These are phyloP conservation scores for Ascochyta rabiei DNA, from an alignment of 2,329 filamentous ascomycete genomes.

Conservation along the genomic window DNA sequence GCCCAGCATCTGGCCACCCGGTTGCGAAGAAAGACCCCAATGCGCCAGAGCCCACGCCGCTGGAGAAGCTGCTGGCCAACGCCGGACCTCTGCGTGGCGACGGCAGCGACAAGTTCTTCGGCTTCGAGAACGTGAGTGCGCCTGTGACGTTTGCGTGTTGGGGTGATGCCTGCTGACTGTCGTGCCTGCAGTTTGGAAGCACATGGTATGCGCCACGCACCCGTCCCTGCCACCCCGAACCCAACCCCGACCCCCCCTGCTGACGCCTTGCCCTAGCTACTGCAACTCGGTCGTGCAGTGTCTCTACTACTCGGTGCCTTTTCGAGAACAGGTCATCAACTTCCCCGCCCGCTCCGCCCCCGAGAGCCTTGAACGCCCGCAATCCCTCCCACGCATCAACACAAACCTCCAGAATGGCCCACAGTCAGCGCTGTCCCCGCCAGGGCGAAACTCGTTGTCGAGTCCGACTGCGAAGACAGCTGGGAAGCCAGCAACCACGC, in stretches of 20 bases:
- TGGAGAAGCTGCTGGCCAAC: slow-evolving; percentile 82
- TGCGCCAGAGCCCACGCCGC: slow-evolving; percentile 61
- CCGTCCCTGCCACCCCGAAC: background rate
- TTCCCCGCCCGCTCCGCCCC: slow-evolving; percentile 78
- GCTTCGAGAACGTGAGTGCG: slow-evolving; percentile 88
- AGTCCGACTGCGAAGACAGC: slow-evolving; percentile 42
- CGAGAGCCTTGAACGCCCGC: slow-evolving; percentile 68
- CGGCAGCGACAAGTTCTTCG: slow-evolving; percentile 97
- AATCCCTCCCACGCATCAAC: slow-evolving; percentile 48
- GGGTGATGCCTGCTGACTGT: slow-evolving; percentile 2
- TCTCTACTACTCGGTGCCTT: slow-evolving; percentile 92
- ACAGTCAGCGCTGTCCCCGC: slow-evolving; percentile 59
- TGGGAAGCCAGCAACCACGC: slow-evolving; percentile 47
- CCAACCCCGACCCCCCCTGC: background rate
- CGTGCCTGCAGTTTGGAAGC: slow-evolving; percentile 78
- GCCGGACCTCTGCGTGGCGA: slow-evolving; percentile 81
- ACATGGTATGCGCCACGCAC: slow-evolving; percentile 73
- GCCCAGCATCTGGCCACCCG: slow-evolving; percentile 52
- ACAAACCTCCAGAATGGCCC: slow-evolving; percentile 47
- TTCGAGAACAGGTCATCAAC: slow-evolving; percentile 91
- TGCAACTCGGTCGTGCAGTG: slow-evolving; percentile 98
- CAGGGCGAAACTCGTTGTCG: slow-evolving; percentile 53
- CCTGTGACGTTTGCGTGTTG: background rate
- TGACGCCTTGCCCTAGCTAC: slow-evolving; percentile 66
- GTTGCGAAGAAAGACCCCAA: slow-evolving; percentile 66